Evolutionary conservation across 257 asterid genomes (phyloP), one percentile per base, ranked within the genome.

Genomic region (Solanum paucissectum): DNA sequence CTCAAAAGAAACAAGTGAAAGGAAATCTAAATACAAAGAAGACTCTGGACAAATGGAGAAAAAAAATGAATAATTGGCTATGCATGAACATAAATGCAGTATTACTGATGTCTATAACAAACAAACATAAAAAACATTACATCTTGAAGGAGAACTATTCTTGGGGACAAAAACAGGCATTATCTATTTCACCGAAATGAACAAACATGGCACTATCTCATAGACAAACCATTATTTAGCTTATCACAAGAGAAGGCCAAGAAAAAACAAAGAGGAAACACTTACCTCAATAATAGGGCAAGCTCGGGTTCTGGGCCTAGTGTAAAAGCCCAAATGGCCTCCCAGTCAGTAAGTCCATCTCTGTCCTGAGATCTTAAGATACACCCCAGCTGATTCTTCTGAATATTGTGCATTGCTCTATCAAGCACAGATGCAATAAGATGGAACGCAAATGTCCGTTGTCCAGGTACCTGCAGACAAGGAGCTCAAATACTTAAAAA

Each of bases 251-350:
- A 79, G 42, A 86, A 85, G 71, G 62, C 79, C 88, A 83, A 60
- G 76, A 36, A 62, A 58, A 62, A 62, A 68, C 21, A 86, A 49
- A 58, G 55, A 86, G 49, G 74, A 55, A 66, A 77, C 60, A 76
- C 74, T 88, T 66, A 95, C 99, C 99, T 94, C 87, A 96, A 90
- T 72, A 95, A 84, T 89, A 97, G 91, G 90, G 98, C 98, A 90
- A 97, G 99, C 92, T 97, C 99, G 7, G 99, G 99, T 90, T 95
- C 98, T 3, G 99, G 99, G 60, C 99, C 99, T 86, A 97, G 97
- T 88, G 96, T 91, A 92, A 95, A 96, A 88, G 99, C 99, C 99
- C 99, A 97, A 74, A 97, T 91, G 89, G 99, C 99, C 93, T 94
- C 94, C 99, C 98, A 96, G 90, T 97, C 98, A 89, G 90, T 87